Evolutionary conservation across 495 filamentous ascomycete genomes (phyloP), one percentile per base, ranked within the genome.

Genomic region (Hypoxylon perforatum): DNA sequence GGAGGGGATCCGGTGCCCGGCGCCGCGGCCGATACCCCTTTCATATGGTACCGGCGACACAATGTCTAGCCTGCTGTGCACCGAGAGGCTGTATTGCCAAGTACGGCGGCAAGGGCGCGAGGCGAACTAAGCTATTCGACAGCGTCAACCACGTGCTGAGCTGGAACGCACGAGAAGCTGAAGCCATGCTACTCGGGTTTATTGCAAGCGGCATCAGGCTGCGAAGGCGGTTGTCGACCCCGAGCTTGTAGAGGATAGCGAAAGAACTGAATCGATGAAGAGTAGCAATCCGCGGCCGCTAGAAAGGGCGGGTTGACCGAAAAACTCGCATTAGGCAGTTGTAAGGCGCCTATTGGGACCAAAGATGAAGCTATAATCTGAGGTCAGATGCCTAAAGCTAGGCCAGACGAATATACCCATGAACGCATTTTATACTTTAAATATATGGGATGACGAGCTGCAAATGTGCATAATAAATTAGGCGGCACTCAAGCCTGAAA

Each of bases 131-230:
- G 52, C 63, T 83, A 1, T 82, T 80, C 65, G 73, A 77, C 4
- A 65, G 75, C 0, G 80, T 82, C 57, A 73, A 80, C 68, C 80
- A 84, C 71, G 75, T 75, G 33, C 56, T 82, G 39, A 75, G 64
- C 21, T n/a, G 51, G 48, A 78, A 78, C 52, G 71, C 74, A 21
- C 45, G 48, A 52, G 44, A 71, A 57, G 77, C 71, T 1, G 78
- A 81, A 65, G 65, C 50, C 33, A 65, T 74, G 72, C 61, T 82
- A 14, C 75, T 78, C 8, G 67, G 67, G 7, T 84, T 82, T 23
- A 56, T 77, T 9, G 57, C 67, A 22, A 36, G 52, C 49, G 68
- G 76, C 46, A 71, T 75, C 8, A 69, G 73, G 0, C 30, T 71
- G 4, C 52, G 50, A 36, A 46, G 74, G 9, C 55, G 56, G 73